Evolutionary conservation across 2,329 filamentous ascomycete species (phyloP).

Genomic region (Penicillium sp.): DNA sequence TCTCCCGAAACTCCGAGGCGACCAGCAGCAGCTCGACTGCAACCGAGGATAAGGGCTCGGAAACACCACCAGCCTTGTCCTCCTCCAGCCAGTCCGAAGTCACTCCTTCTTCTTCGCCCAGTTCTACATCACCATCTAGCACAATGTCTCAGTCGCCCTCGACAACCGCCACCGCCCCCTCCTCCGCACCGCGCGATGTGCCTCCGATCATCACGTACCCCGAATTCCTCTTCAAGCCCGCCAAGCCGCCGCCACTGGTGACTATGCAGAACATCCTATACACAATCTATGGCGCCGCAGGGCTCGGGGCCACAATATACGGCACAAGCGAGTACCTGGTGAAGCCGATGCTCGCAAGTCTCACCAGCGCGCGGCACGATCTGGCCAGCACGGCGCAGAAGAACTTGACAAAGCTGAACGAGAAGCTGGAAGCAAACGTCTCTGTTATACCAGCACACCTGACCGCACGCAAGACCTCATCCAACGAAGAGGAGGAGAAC

Average conservation of each 20-base stretch:
- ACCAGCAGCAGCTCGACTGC: conserved; percentile 13
- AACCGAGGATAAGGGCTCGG: conserved; percentile 12
- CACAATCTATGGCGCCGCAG: conserved; percentile 54
- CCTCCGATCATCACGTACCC: conserved; percentile 64
- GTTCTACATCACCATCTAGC: conserved; percentile 9
- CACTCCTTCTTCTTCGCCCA: conserved; percentile 3
- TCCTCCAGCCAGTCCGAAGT: conserved; percentile 7
- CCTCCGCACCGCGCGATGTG: conserved; percentile 38
- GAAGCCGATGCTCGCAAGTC: conserved; percentile 52
- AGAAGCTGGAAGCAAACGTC: conserved; percentile 49
- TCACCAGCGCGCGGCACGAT: conserved; percentile 54
- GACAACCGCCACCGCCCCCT: conserved; percentile 12
- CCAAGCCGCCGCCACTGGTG: conserved; percentile 57
- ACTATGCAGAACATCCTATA: conserved; percentile 53
- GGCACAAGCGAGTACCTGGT: conserved; percentile 56
- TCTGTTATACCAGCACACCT: conserved; percentile 47
- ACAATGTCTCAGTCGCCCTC: conserved; percentile 15
- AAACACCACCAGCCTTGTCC: conserved; percentile 6
- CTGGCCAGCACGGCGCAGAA: conserved; percentile 49
- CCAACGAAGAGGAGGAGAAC: conserved; percentile 30
- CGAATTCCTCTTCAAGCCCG: conserved; percentile 57
- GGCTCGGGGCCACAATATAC: conserved; percentile 53
- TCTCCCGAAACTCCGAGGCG: conserved; percentile 32
- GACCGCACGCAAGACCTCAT: conserved; percentile 24
- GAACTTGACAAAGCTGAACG: conserved; percentile 53